Evolutionary conservation across 2,329 filamentous ascomycete genomes (phyloP), one percentile per base, ranked within the genome.

Genomic region (Arthrobotrys megalospora): DNA sequence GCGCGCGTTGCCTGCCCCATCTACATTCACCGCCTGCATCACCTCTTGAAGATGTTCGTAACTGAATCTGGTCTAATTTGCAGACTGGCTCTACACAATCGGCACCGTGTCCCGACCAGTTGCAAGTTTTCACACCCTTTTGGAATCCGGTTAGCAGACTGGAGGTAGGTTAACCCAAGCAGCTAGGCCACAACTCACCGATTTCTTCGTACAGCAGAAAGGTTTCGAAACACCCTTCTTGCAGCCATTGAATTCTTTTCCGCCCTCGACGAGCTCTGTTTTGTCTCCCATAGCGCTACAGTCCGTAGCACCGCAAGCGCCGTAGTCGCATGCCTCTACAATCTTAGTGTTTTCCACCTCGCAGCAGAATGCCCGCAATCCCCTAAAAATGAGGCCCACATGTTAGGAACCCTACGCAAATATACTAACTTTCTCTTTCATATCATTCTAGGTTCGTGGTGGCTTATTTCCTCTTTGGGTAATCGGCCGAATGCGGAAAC

Each of bases 51-150:
- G 78, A 79, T 43, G 82, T 80, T 6, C 83, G 81, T 16, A 84
- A 79, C 73, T 83, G 80, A 34, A 82, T 82, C 6, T 80, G 72
- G 16, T 80, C 70, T 28, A 80, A 81, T 43, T 80, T 80, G 47
- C 83, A 85, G 72, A 84, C 81, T 79, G 82, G 82, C 38, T 85
- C 83, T 70, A 82, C 84, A 75, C 83, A 85, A 58, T 65, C 82
- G 8, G 82, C 83, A 0, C 82, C 80, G 58, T 85, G 79, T n/a
- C 84, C 84, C 32, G 83, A 80, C 84, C 83, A 85, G n/a, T 71
- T 64, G 79, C 83, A 85, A 80, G 84, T 83, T 60, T 81, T 81
- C 82, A 81, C 47, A 34, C 68, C 68, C 68, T 71, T 62, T 52
- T 19, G 24, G 50, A 64, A n/a, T 64, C 21, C 7, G 5, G 47